Base-by-base conservation (phyloP, 305 asterid species). In the Withania somnifera region DNA sequence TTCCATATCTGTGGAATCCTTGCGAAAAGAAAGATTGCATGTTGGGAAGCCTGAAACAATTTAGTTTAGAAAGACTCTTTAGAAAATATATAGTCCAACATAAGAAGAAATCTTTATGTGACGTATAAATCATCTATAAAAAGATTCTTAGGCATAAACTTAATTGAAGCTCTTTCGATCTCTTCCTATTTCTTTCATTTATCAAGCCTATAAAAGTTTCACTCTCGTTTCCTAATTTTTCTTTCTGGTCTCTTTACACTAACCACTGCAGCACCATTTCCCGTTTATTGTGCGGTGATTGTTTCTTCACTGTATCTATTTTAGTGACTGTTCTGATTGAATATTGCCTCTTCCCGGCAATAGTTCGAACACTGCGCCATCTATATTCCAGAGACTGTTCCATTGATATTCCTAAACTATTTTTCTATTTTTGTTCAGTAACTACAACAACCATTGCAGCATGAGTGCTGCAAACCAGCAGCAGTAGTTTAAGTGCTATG, bases 1-100 rank as follows among this genome's bases (percentile, higher is more conserved):
- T 91, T 84, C 91, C 91, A 87, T 75, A 96, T 96, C 88, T 96
- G 99, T 51, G 99, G 99, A 83, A 96, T 86, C 88, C 98, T 90
- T 64, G 99, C 99, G 75, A 82, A 90, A 93, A 96, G 90, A 88
- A 96, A 96, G 52, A 96, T 90, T 79, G 98, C 99, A 89, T 96
- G 98, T 68, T 96, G 99, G 60, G 95, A 94, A 58, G 95, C 97
- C 99, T 96, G 95, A 88, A 80, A 52, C 76, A 84, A 69, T 71
- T 36, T 32, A 61, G 52, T 82, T 78, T n/a, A 10, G 38, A 34
- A 42, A 32, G 64, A 9, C 45, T 26, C n/a, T n/a, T 75, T 50
- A 2, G 45, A 47, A 9, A 26, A 73, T 50, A 73, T 73, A 5
- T 30, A 2, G 19, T 26, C 19, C 36, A 26, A 24, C 67, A 58